These are phyloP conservation scores for Racocetra persica DNA, from an alignment of 371 early-diverging fungal species.

Conservation along the genomic window DNA sequence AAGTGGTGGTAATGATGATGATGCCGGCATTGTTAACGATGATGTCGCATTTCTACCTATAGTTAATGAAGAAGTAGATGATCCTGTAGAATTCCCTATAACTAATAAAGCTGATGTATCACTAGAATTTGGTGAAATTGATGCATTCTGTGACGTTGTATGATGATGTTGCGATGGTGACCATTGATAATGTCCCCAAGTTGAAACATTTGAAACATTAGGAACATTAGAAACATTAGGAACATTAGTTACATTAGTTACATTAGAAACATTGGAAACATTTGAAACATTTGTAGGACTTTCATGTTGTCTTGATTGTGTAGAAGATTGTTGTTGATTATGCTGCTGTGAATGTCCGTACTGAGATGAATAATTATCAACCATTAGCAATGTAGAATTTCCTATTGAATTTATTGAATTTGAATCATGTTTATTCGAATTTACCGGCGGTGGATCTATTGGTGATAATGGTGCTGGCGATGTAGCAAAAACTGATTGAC, in stretches of 20 bases:
- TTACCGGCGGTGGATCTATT: background rate
- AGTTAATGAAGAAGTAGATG: background rate
- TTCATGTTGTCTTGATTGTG: background rate
- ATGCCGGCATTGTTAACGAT: background rate
- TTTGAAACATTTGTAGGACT: background rate
- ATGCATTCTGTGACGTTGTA: no score
- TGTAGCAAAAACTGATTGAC: constrained; percentile 3
- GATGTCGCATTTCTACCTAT: background rate
- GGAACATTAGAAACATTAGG: background rate
- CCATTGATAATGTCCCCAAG: background rate
- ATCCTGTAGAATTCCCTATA: background rate
- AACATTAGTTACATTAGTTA: background rate
- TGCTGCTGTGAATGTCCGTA: constrained; percentile 5
- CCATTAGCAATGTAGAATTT: background rate
- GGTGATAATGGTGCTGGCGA: background rate
- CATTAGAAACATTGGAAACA: background rate
- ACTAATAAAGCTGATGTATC: background rate
- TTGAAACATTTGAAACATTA: background rate
- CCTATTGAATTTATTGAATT: no score
- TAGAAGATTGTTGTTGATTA: background rate
- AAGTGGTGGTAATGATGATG: constrained; percentile 27
- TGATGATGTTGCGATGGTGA: constrained; percentile 11
- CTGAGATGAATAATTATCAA: constrained; percentile 23
- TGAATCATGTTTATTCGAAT: background rate
- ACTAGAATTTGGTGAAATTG: background rate